Evolutionary conservation across 2,329 filamentous ascomycete species (phyloP), one percentile per base, ranked within the genome.

Genomic region (Gnomoniopsis sp.): DNA sequence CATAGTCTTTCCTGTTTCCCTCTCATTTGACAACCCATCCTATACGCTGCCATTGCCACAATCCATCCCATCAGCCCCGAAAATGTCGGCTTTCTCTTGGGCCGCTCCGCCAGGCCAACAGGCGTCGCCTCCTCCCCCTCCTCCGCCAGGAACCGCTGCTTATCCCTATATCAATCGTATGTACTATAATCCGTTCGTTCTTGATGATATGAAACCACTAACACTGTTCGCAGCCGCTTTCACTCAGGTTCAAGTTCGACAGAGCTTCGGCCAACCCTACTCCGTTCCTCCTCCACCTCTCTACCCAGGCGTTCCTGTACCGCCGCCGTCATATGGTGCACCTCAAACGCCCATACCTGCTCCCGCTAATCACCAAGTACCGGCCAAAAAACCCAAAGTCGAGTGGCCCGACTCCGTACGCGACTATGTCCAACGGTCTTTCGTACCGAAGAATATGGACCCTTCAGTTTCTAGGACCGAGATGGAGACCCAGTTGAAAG

Each of bases 341-440:
- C 47, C 65, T 46, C 65, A 66, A 52, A 34, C 58, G 61, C 59
- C 63, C 56, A 50, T 65, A 62, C 59, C 65, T 56, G 62, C 62
- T 57, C 58, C 64, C 64, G 60, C 65, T 67, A 68, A 69, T 70
- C 63, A 65, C 63, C 55, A 59, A 30, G 49, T 69, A 51, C 51
- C 65, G 62, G 56, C 75, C 62, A 79, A 81, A 72, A 75, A 80
- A 70, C 17, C 33, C n/a, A 90, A 88, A 77, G 87, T 88, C 67
- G 85, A 89, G 66, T 98, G 91, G 88, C 88, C 92, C 34, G 78
- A 84, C 47, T 84, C 88, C n/a, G 91, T 98, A 61, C 89, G 92
- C 66, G 80, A 83, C 65, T 98, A 97, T 75, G 93, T 98, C 34
- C 88, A 92, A 68, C 87, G 92, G 69, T 93, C 92, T 26, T 98